A percentile compares a stretch with the other conserved stretches of the same genome.
Conservation (phyloP, 2,329 filamentous ascomycete genomes). For the Colletotrichum sp. region DNA sequence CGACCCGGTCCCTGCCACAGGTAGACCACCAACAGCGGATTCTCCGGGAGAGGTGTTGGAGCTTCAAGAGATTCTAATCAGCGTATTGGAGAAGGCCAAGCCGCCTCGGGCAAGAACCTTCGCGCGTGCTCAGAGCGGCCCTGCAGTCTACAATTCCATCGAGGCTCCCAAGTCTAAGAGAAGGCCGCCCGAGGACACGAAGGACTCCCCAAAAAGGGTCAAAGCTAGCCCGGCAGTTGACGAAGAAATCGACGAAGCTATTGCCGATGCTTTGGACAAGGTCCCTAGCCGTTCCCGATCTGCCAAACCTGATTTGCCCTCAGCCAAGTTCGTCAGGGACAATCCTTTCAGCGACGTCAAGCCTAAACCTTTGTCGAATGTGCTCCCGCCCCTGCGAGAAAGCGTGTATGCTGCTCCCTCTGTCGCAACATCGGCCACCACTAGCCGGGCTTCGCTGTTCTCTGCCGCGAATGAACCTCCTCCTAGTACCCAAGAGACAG, state of each 20-base stretch:
- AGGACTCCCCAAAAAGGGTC: background rate
- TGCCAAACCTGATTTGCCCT: background rate
- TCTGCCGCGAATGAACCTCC: background rate
- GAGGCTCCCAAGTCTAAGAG: background rate
- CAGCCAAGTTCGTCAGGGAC: background rate
- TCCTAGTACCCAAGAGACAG: background rate
- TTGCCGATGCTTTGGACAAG: background rate
- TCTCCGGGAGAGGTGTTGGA: background rate
- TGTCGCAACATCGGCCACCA: background rate
- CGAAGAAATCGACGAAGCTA: background rate
- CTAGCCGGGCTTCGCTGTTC: constrained; percentile 1
- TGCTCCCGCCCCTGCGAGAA: background rate
- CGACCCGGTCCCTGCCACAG: background rate
- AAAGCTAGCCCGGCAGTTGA: background rate
- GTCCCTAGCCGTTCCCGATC: constrained; percentile 6
- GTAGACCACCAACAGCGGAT: background rate
- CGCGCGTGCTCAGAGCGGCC: background rate
- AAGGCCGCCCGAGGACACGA: background rate
- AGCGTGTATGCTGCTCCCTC: background rate
- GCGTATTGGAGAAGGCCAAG: background rate
- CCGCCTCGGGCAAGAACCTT: background rate
- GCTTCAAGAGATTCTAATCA: background rate
- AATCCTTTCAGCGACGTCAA: background rate
- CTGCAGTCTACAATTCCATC: background rate
- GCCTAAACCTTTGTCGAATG: background rate